Conservation (phyloP, 192 early-diverging fungal genomes). For the Umbelopsis sp. region DNA sequence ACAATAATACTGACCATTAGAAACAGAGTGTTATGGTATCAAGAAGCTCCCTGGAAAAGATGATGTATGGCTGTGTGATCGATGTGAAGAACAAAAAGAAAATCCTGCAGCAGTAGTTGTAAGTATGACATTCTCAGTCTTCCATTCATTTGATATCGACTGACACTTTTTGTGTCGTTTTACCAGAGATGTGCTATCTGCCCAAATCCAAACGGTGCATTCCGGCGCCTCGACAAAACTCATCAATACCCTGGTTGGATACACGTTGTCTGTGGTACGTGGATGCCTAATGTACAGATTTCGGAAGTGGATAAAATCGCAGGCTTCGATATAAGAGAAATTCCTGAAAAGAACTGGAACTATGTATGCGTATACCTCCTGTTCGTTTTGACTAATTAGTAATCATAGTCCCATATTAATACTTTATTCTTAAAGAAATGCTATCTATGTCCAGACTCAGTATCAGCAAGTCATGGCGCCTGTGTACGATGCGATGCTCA, state of each 20-base stretch:
- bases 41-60: neutral
- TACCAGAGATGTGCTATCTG: constrained; percentile 25
- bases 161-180: neutral
- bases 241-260: constrained; percentile 38
- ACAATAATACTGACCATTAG: neutral
- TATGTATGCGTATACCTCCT: constrained; percentile 28
- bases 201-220: constrained; percentile 27
- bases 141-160: neutral
- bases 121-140: neutral
- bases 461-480: constrained; percentile 41
- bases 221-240: constrained; percentile 15
- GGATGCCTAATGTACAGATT: constrained; percentile 50
- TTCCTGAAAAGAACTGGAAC: constrained; percentile 51
- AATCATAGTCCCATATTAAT: constrained; percentile 2
- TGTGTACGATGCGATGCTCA: constrained; percentile 53
- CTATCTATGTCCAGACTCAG: constrained; percentile 43
- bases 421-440: constrained; percentile 33
- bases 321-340: constrained; percentile 40
- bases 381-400: neutral
- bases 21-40: constrained; percentile 22
- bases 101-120: constrained; percentile 10
- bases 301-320: constrained; percentile 39
- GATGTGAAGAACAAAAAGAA: constrained; percentile 15
- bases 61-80: constrained; percentile 28
- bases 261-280: constrained; percentile 51